These are phyloP conservation scores for Circinella minor DNA, from an alignment of 371 early-diverging fungal species.

Conservation along the genomic window DNA sequence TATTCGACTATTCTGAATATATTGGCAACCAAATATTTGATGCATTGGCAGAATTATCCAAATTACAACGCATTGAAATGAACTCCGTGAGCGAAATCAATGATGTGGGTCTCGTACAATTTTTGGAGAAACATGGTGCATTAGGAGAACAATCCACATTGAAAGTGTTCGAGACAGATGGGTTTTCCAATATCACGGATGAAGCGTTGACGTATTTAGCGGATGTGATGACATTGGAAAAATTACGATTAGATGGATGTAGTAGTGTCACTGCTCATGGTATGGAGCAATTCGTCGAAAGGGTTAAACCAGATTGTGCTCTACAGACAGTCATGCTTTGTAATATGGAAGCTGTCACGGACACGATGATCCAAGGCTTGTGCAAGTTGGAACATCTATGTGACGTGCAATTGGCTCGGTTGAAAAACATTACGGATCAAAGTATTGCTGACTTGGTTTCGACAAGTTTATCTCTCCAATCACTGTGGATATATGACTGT, in stretches of 20 bases:
- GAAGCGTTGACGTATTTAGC: background rate
- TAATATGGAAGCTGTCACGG: constrained; percentile 4
- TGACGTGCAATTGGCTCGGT: background rate
- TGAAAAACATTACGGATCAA: constrained; percentile 1
- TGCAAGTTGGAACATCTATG: background rate
- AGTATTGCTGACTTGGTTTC: constrained; percentile 7
- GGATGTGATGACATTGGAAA: background rate
- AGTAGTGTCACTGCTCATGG: background rate
- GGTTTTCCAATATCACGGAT: background rate
- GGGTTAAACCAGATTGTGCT: background rate
- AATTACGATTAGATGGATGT: background rate
- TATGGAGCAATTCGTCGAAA: background rate
- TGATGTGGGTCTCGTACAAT: background rate
- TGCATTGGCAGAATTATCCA: background rate
- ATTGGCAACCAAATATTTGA: background rate
- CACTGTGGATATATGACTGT: constrained; percentile 7
- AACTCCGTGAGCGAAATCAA: background rate
- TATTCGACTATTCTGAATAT: background rate
- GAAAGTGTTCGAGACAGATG: constrained; percentile 4
- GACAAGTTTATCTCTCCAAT: background rate
- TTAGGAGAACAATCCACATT: background rate
- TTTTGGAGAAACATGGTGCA: background rate
- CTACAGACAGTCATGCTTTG: background rate
- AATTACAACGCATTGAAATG: background rate
- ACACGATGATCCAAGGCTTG: background rate